Percentiles rank a stretch among this genome's conserved stretches.
Evolutionary conservation across 257 asterid species (phyloP).

Genomic region (Handroanthus guayacan): DNA sequence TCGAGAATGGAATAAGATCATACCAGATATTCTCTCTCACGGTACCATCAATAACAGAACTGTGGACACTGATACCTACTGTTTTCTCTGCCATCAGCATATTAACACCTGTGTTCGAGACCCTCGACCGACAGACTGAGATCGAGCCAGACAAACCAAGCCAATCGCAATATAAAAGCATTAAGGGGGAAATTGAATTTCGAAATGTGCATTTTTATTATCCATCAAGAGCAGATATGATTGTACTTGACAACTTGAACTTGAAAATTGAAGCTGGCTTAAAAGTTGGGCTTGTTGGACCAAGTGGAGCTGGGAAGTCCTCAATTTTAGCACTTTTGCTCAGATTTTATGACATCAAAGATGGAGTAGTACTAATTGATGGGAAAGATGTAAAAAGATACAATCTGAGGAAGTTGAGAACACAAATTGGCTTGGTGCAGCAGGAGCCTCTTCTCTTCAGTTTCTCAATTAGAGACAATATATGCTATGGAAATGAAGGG

Average conservation of each 20-base stretch:
- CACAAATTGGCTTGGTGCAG: constrained; percentile 75
- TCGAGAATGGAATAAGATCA: constrained; percentile 72
- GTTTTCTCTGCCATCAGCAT: constrained; percentile 75
- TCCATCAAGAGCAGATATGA: constrained; percentile 64
- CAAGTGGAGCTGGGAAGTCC: constrained; percentile 84
- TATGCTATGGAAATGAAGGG: constrained; percentile 69
- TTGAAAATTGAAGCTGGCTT: constrained; percentile 66
- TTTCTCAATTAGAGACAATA: constrained; percentile 71
- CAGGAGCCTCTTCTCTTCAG: constrained; percentile 85
- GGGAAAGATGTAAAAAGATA: constrained; percentile 53
- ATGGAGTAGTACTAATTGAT: constrained; percentile 65
- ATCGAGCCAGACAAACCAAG: constrained; percentile 67
- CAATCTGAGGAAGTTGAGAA: constrained; percentile 58
- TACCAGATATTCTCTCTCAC: constrained; percentile 84
- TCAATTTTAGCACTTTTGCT: constrained; percentile 70
- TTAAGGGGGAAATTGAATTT: constrained; percentile 65
- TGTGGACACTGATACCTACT: constrained; percentile 82
- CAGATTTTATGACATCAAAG: constrained; percentile 66
- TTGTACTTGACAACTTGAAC: constrained; percentile 65
- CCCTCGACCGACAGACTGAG: constrained; percentile 67
- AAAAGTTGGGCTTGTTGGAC: constrained; percentile 74
- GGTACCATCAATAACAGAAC: constrained; percentile 83
- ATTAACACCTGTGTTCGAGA: constrained; percentile 70
- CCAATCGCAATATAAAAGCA: constrained; percentile 44
- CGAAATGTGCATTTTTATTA: constrained; percentile 57